Evolutionary conservation across 2,329 filamentous ascomycete species (phyloP), one percentile per base, ranked within the genome.

Genomic region (Xylariomycetidae sp.): DNA sequence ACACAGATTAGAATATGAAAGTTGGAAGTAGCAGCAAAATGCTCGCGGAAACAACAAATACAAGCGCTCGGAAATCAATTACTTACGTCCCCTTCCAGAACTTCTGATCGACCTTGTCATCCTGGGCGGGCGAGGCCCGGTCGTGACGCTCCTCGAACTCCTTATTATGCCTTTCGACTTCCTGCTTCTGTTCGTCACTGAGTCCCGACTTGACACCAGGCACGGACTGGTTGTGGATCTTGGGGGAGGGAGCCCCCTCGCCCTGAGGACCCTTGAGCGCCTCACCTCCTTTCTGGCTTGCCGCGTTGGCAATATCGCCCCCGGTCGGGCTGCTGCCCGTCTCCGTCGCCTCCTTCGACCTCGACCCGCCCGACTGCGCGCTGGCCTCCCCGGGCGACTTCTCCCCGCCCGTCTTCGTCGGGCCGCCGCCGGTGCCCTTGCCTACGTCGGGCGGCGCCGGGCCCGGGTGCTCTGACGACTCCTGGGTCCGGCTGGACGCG

Each of bases 61-160:
- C n/a, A n/a, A n/a, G n/a, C n/a, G n/a, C n/a, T 31, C 18, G 12
- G 29, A 22, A 19, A 30, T 22, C 29, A 10, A 27, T 27, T 32
- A 17, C 70, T 71, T 40, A 56, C 51, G 46, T 48, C 51, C 60
- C 61, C 35, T 41, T 59, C 72, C 74, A 80, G 41, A 72, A 80
- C 13, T 64, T 68, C 53, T 71, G 69, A 38, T 74, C 60, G 3
- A 79, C 73, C 57, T 71, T 71, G 37, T 77, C 71, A 1, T 60
- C 54, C 1, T 49, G 57, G 0, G 68, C 67, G 3, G 44, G 27
- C 5, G 56, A 46, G 0, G 66, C 63, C 10, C 56, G 61, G 37
- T 73, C 75, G 46, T 79, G 69, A 41, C 67, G 69, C 45, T 65
- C 50, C 30, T 70, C 70, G 51, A 80, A 80, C 1, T 80, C 72